Base-by-base conservation (phyloP, 2,329 filamentous ascomycete genomes). In the Scolecobasidium constrictum region DNA sequence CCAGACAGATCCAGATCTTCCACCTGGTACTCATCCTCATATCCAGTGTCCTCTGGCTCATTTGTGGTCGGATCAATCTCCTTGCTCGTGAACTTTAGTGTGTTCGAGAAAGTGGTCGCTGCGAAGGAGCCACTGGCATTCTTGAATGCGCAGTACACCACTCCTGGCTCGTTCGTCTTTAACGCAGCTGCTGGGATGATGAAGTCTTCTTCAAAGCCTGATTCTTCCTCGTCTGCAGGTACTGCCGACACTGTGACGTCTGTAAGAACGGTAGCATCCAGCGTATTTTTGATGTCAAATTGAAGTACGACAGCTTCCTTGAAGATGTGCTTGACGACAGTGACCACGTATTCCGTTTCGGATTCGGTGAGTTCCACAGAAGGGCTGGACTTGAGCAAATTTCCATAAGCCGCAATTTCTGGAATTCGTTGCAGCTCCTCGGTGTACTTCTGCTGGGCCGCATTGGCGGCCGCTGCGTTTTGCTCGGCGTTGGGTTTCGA, bases 1-100 rank as follows among this genome's bases (percentile, higher is more conserved):
- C 90, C 92, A 15, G 78, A 75, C 47, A 98, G 77, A 48, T 95
- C 88, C 47, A 96, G 78, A 58, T 95, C 87, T 48, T 92, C 86
- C 47, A 96, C 83, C 66, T 95, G 86, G 59, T 98, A 98, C 66
- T 98, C 92, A 56, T 98, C 92, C 42, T 96, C 90, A 61, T 96
- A 96, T 36, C 92, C 92, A 37, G 68, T 74, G 13, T 94, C 87
- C 62, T 98, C 92, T 1, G 90, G 85, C 64, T 95, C 87, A 50
- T 79, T 78, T n/a, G 86, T 94, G 19, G 83, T 83, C 4, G 92
- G 92, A 55, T 98, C 92, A 51, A 98, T 92, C 65, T 98, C 92
- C 68, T 95, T 96, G 70, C 83, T 92, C 15, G 87, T 95, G 62
- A 98, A 98, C 65, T 92, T 95, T 58, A 98, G 81, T 31, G 86